phyloP scores from a whole-genome alignment of 371 early-diverging fungal species.

The Coemansia sp. region DNA sequence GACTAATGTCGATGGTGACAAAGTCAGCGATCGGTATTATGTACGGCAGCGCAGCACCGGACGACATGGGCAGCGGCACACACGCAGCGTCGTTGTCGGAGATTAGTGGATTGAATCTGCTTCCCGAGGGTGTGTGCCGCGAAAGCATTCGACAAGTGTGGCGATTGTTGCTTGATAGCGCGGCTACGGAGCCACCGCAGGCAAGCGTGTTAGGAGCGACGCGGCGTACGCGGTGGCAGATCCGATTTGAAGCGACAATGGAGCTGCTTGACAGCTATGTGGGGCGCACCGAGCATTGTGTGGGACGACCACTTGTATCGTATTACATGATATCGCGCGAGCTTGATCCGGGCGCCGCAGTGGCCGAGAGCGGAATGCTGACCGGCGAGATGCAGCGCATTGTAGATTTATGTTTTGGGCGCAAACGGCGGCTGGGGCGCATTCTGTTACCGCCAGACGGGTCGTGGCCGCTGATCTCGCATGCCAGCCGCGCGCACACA shows the following conservation, averaged over 20 bases:
- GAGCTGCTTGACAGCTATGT: conserved; percentile 49
- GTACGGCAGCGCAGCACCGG: conserved; percentile 34
- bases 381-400: conserved; percentile 50
- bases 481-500: conserved; percentile 71
- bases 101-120: conserved; percentile 40
- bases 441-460: conserved; percentile 61
- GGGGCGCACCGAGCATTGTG: conserved; percentile 34
- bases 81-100: conserved; percentile 45
- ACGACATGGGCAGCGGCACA: conserved; percentile 17
- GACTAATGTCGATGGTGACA: conserved; percentile 46
- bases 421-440: conserved; percentile 51
- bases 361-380: conserved; percentile 50
- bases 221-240: conserved; percentile 49
- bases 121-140: conserved; percentile 47
- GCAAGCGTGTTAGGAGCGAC: conserved; percentile 38
- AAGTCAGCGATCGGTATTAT: conserved; percentile 44
- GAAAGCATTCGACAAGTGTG: conserved; percentile 48
- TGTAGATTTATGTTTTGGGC: conserved; percentile 49
- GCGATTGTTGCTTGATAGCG: conserved; percentile 47
- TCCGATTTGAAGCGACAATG: conserved; percentile 47
- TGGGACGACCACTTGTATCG: conserved; percentile 42
- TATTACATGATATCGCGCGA: conserved; percentile 45
- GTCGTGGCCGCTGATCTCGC: conserved; percentile 77
- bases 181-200: conserved; percentile 32
- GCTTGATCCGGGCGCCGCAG: conserved; percentile 48